Percentiles rank a stretch among this genome's conserved stretches.
Conservation (phyloP, 192 early-diverging fungal species). For the Kappamyces sp. region DNA sequence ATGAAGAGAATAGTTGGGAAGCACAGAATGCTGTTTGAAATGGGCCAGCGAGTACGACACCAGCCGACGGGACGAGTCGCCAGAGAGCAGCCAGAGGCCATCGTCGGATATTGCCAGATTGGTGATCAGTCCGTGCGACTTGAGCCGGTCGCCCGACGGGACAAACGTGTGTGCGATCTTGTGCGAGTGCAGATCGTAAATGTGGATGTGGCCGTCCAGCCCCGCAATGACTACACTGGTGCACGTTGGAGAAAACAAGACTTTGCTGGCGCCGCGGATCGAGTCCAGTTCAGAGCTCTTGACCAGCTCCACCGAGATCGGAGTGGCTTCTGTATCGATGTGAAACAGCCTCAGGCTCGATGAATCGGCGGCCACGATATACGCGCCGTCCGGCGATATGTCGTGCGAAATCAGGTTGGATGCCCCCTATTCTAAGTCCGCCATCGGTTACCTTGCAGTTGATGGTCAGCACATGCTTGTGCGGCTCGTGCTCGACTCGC, state of each 20-base stretch:
- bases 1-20: constrained; percentile 50
- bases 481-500: constrained; percentile 39
- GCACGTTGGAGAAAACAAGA: constrained; percentile 74
- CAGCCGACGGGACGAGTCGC: constrained; percentile 67
- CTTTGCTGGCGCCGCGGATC: not conserved
- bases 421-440: constrained; percentile 29
- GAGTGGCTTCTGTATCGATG: constrained; percentile 8
- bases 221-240: constrained; percentile 69
- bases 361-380: constrained; percentile 78
- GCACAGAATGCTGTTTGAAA: constrained; percentile 45
- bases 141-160: constrained; percentile 18
- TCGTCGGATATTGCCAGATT: constrained; percentile 71
- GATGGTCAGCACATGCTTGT: constrained; percentile 67
- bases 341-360: constrained; percentile 42
- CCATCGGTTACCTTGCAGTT: constrained; percentile 50
- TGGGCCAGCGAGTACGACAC: constrained; percentile 69
- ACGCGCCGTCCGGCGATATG: constrained; percentile 73
- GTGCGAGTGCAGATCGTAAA: constrained; percentile 67
- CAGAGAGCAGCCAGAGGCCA: constrained; percentile 74
- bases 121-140: constrained; percentile 44
- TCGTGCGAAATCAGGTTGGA: constrained; percentile 64
- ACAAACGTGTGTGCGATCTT: constrained; percentile 56
- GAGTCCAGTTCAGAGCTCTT: not conserved
- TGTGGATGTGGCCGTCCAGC: constrained; percentile 63
- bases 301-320: not conserved